A percentile compares a stretch with the other conserved stretches of the same genome.
Conservation (phyloP, 768 basidiomycete species). For the Suillus ampliporus region DNA sequence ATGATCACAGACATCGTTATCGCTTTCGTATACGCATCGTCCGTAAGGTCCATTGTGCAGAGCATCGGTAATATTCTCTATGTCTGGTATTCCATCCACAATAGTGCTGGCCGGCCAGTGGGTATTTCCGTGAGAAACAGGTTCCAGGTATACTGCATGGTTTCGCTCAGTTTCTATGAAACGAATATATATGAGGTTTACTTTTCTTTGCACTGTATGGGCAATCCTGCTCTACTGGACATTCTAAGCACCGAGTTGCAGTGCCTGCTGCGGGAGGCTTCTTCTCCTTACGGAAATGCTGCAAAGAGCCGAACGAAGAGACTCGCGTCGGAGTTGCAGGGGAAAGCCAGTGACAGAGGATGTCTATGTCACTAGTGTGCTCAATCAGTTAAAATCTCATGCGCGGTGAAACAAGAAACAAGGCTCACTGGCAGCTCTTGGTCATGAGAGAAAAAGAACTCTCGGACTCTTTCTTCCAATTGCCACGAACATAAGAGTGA, state of each 20-base stretch:
- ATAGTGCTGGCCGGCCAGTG: constrained; percentile 72
- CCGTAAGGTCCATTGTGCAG: constrained; percentile 78
- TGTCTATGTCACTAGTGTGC: constrained; percentile 75
- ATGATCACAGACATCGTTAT: constrained; percentile 89
- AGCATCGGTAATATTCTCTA: constrained; percentile 82
- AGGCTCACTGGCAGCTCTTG: constrained; percentile 85
- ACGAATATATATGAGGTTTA: constrained; percentile 35
- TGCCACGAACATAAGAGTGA: constrained; percentile 86
- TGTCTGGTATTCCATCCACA: constrained; percentile 84
- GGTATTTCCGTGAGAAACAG: constrained; percentile 52
- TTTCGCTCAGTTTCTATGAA: constrained; percentile 13
- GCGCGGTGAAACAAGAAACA: constrained; percentile 15
- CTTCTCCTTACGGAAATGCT: constrained; percentile 75
- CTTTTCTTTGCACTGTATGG: constrained; percentile 89
- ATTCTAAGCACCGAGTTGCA: constrained; percentile 78
- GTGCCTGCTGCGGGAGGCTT: constrained; percentile 75
- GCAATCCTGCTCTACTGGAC: constrained; percentile 72
- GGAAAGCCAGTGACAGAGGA: constrained; percentile 78
- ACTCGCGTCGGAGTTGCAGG: constrained; percentile 69
- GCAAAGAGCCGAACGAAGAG: constrained; percentile 86
- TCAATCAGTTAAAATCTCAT: constrained; percentile 12
- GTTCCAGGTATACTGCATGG: constrained; percentile 76
- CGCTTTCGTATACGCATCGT: constrained; percentile 81
- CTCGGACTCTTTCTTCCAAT: constrained; percentile 71
- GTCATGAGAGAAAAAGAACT: constrained; percentile 88